Percentiles rank a stretch among this genome's conserved stretches.
Conservation (phyloP, 768 basidiomycete genomes). For the Leccinum aurantiacum region DNA sequence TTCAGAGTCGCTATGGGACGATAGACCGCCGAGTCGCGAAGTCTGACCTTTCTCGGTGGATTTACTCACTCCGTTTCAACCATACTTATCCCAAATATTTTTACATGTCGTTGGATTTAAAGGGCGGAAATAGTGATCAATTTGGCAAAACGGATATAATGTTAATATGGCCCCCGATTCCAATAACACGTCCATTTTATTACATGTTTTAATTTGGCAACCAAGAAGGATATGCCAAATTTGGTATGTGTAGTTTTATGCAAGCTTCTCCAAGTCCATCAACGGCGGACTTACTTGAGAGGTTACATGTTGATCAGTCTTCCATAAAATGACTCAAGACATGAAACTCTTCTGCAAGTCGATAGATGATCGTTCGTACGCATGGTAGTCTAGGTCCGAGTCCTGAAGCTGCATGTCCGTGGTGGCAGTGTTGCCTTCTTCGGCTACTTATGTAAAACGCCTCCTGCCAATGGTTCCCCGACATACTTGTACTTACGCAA, state of each 20-base stretch:
- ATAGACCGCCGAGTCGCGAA: neutral
- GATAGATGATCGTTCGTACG: neutral
- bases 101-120: neutral
- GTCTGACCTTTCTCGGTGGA: neutral
- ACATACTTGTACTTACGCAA: neutral
- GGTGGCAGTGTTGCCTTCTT: neutral
- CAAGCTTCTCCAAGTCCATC: neutral
- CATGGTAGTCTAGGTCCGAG: neutral
- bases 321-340: neutral
- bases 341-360: neutral
- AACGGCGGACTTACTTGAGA: neutral
- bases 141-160: neutral
- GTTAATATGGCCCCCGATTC: neutral
- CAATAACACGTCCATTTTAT: neutral
- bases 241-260: slow-evolving; percentile 28
- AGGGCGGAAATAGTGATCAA: neutral
- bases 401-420: neutral
- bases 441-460: neutral
- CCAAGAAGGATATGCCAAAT: slow-evolving; percentile 22
- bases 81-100: neutral
- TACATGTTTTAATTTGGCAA: neutral
- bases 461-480: neutral
- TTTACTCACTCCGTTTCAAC: neutral
- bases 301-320: neutral
- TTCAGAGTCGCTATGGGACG: neutral